These are phyloP conservation scores for Oryza rufipogon DNA, from an alignment of 176 grass and related monocot genomes.

Conservation along the genomic window DNA sequence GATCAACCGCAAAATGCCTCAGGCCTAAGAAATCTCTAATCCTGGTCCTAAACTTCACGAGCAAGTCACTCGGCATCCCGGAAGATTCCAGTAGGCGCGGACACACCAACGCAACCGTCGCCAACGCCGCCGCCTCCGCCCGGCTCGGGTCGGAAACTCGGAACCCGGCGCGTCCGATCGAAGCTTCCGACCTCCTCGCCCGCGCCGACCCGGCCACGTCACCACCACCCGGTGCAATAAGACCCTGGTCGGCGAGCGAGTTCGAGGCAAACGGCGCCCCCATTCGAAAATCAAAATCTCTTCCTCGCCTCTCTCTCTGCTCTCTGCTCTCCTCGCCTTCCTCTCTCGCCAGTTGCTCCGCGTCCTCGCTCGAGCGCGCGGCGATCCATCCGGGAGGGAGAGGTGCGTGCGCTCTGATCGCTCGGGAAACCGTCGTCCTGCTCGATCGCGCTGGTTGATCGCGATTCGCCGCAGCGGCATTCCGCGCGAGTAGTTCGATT, in stretches of 20 bases:
- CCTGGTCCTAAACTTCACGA: constrained; percentile 27
- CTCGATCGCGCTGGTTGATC: background rate
- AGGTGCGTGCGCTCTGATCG: constrained; percentile 35
- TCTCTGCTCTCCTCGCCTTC: background rate
- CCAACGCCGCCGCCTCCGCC: background rate
- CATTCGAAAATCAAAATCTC: constrained; percentile 8
- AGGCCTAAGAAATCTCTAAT: background rate
- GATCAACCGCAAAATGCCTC: background rate
- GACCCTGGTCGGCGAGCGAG: constrained; percentile 15
- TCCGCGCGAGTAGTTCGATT: background rate
- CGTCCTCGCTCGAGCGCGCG: constrained; percentile 4
- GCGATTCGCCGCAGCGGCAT: background rate
- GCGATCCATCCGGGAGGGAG: background rate
- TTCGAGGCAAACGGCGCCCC: background rate
- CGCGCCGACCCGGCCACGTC: background rate
- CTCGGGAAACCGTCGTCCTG: background rate
- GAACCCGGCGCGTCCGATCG: background rate
- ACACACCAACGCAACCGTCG: background rate
- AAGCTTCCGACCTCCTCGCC: background rate
- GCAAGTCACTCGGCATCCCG: constrained; percentile 24
- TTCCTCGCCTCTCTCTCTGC: background rate
- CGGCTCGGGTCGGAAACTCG: too few species aligned
- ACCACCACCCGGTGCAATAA: background rate
- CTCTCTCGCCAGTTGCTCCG: constrained; percentile 14
- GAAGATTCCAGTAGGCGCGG: background rate